phyloP scores from a whole-genome alignment of 2,329 filamentous ascomycete genomes.

The Xylariaceae sp. region DNA sequence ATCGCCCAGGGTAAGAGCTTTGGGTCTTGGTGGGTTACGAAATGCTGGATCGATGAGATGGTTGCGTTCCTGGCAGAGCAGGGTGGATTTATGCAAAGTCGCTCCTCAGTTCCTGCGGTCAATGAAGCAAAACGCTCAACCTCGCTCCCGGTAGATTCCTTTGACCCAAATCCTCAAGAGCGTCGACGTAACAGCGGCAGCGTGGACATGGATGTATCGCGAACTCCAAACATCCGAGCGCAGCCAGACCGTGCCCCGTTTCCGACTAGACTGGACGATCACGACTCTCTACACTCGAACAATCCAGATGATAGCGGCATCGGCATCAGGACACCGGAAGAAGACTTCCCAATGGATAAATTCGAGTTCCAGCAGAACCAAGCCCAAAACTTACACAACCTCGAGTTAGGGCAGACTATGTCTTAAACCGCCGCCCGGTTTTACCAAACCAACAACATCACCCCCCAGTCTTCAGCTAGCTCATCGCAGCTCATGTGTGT shows the following conservation, averaged over 20 bases:
- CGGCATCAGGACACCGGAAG: constrained; percentile 63
- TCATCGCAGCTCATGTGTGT: neutral
- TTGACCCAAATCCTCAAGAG: constrained; percentile 36
- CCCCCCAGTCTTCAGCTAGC: neutral
- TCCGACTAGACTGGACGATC: constrained; percentile 41
- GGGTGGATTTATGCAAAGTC: constrained; percentile 76
- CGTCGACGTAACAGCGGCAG: constrained; percentile 44
- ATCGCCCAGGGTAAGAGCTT: constrained; percentile 75
- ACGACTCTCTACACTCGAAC: constrained; percentile 41
- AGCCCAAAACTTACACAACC: constrained; percentile 32
- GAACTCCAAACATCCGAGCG: constrained; percentile 39
- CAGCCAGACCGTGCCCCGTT: constrained; percentile 51
- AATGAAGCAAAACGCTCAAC: constrained; percentile 34
- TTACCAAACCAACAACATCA: no score
- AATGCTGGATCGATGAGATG: constrained; percentile 96
- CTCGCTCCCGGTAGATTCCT: constrained; percentile 24
- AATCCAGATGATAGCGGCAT: constrained; percentile 71
- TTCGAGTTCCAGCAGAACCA: constrained; percentile 45
- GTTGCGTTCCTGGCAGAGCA: constrained; percentile 83
- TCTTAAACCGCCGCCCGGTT: neutral
- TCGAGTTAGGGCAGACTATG: constrained; percentile 21
- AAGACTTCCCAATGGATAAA: constrained; percentile 60
- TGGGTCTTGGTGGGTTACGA: constrained; percentile 91
- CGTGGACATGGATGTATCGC: constrained; percentile 43
- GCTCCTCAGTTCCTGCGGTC: constrained; percentile 30